Percentiles rank a stretch among this genome's conserved stretches.
Evolutionary conservation across 768 basidiomycete genomes (phyloP).

Genomic region (Rubroboletus satanas): DNA sequence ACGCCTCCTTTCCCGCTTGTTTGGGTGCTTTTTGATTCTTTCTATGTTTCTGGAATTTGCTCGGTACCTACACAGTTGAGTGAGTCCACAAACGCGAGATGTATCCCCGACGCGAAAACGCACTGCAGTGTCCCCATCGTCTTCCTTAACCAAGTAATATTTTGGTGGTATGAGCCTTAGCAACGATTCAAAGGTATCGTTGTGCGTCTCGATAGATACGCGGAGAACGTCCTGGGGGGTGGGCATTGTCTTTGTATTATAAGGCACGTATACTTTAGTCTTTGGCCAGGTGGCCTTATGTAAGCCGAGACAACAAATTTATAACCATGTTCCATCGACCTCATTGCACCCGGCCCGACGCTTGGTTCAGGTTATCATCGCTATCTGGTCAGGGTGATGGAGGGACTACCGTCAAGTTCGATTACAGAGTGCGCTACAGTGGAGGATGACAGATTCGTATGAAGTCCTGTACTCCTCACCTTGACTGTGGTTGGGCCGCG

Average conservation of each 20-base stretch:
- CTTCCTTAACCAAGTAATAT: constrained; percentile 59
- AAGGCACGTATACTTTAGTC: not conserved
- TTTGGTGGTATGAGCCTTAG: constrained; percentile 84
- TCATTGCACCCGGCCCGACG: too few species aligned
- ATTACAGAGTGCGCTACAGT: not conserved
- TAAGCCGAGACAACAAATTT: not conserved
- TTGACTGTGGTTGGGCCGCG: too few species aligned
- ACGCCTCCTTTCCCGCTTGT: constrained; percentile 83
- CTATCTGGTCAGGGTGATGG: too few species aligned
- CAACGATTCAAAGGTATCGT: constrained; percentile 79
- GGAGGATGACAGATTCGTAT: too few species aligned
- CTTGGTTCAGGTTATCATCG: too few species aligned
- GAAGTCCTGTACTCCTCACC: not conserved
- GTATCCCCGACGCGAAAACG: not conserved
- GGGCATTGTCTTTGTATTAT: constrained; percentile 36
- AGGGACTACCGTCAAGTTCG: too few species aligned
- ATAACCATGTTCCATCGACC: too few species aligned
- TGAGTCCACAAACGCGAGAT: not conserved
- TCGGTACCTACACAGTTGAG: constrained; percentile 33
- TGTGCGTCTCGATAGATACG: constrained; percentile 75
- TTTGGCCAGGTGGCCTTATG: not conserved
- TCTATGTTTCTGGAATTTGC: constrained; percentile 82
- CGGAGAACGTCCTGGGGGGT: constrained; percentile 48
- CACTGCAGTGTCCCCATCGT: constrained; percentile 10
- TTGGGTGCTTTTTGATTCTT: constrained; percentile 81